Percentiles rank a stretch among this genome's conserved stretches.
phyloP scores from a whole-genome alignment of 768 basidiomycete genomes.

The Boletus eberwhitei region DNA sequence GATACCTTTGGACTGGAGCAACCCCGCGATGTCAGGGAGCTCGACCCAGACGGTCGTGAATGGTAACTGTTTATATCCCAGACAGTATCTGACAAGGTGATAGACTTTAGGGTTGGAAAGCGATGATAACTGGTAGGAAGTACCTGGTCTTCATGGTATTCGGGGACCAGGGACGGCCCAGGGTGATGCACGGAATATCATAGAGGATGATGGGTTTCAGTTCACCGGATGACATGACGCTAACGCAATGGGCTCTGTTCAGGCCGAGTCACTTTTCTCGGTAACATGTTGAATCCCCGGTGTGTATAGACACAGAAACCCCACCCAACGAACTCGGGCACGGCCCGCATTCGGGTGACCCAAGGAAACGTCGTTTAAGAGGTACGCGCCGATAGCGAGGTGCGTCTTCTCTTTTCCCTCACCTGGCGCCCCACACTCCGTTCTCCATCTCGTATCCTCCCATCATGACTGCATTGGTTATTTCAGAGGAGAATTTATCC shows the following conservation, averaged over 20 bases:
- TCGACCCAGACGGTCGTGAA: slow-evolving; percentile 22
- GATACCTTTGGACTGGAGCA: slow-evolving; percentile 27
- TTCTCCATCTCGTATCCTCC: neutral
- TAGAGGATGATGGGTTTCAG: slow-evolving; percentile 32
- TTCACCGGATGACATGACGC: slow-evolving; percentile 7
- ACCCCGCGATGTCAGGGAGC: slow-evolving; percentile 43
- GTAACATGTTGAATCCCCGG: neutral
- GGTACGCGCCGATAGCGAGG: too few species aligned
- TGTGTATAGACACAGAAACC: neutral
- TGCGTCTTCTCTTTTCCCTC: too few species aligned
- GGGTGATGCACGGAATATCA: slow-evolving; percentile 32
- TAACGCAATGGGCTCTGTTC: too few species aligned
- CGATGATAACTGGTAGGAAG: too few species aligned
- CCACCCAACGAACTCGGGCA: neutral
- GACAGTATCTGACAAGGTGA: slow-evolving; percentile 8
- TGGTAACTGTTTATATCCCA: slow-evolving; percentile 11
- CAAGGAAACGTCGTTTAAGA: neutral
- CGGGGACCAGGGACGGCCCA: slow-evolving; percentile 35
- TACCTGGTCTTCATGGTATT: slow-evolving; percentile 22
- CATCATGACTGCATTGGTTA: neutral
- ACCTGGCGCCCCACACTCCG: too few species aligned
- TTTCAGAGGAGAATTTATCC: slow-evolving; percentile 76
- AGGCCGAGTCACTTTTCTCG: neutral
- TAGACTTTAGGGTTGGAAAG: neutral
- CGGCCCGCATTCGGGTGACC: neutral